Evolutionary conservation across 805 yeast genomes (phyloP), one percentile per base, ranked within the genome.

Genomic region (Cyberlindnera euphorbiae): DNA sequence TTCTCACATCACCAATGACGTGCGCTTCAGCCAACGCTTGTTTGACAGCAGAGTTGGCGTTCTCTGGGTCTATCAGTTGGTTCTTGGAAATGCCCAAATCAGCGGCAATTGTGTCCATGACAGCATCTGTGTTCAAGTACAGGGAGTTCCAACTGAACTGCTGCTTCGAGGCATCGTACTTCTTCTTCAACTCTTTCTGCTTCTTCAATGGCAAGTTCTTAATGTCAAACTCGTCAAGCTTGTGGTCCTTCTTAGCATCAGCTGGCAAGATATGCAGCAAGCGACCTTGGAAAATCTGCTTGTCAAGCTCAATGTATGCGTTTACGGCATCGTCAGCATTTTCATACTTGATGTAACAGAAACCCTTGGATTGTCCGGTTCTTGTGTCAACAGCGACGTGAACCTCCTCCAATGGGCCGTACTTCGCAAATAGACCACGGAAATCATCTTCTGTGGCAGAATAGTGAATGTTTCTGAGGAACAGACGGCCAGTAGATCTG

Each of bases 21-120:
- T 88, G 93, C 3, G 97, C 94, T 64, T 93, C 98, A 0, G 98
- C 97, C 45, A 93, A 71, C 0, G 98, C 97, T 61, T 89, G 97
- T 56, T 89, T 86, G 11, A 93, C 97, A 1, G 96, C 97, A 35
- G 95, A 82, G 41, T 71, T 79, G 7, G 95, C 73, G 46, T 79
- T 85, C 49, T 86, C 83, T 1, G 96, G 90, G 58, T 93, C 94
- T 42, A 93, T 74, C 53, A 93, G 70, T 39, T 87, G 86, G 7
- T 93, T 70, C 59, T 90, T 93, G 18, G 78, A 58, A 33, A 93
- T 67, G 7, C 97, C 97, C 61, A 93, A 62, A 50, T 82, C 82
- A 7, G 75, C 58, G 2, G 97, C 96, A 28, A 88, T 93, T 36
- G 93, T 81, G 32, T 87, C 90, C 60, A 93, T 67, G 10, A 93